A percentile compares a stretch with the other conserved stretches of the same genome.
Evolutionary conservation across 1,284 basidiomycete species (phyloP).

Genomic region (Ceratobasidium sp.): DNA sequence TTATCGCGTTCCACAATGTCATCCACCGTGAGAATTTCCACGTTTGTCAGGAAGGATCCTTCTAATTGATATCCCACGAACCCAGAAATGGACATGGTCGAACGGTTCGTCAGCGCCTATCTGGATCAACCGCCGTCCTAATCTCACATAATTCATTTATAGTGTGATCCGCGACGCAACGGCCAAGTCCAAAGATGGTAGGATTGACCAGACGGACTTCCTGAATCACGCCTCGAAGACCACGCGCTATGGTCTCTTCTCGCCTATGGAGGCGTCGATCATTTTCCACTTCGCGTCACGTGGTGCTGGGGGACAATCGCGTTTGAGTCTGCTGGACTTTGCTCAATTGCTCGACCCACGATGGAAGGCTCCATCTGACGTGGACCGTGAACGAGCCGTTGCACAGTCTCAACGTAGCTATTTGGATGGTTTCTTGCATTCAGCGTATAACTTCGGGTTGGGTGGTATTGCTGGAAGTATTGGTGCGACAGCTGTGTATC

Average conservation of each 20-base stretch:
- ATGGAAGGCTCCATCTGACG: constrained; percentile 79
- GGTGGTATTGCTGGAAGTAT: constrained; percentile 95
- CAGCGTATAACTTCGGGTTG: constrained; percentile 87
- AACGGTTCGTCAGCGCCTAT: constrained; percentile 68
- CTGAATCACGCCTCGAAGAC: constrained; percentile 78
- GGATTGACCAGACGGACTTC: constrained; percentile 88
- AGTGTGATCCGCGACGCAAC: constrained; percentile 89
- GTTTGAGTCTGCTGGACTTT: constrained; percentile 88
- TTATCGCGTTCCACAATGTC: constrained; percentile 95
- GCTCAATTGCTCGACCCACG: constrained; percentile 88
- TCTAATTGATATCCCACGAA: constrained; percentile 45
- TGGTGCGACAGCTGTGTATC: constrained; percentile 94
- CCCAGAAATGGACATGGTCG: constrained; percentile 94
- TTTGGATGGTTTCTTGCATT: constrained; percentile 68
- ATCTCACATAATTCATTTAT: constrained; percentile 36
- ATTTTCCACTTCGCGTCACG: constrained; percentile 96
- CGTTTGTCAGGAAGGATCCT: constrained; percentile 30
- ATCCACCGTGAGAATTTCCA: constrained; percentile 71
- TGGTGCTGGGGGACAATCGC: constrained; percentile 70
- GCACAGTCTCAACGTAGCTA: constrained; percentile 57
- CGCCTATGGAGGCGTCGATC: constrained; percentile 95
- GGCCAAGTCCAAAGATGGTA: constrained; percentile 90
- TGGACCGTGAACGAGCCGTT: constrained; percentile 53
- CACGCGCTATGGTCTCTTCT: constrained; percentile 92
- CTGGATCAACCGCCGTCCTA: constrained; percentile 29